Percentiles rank a stretch among this genome's conserved stretches.
phyloP scores from a whole-genome alignment of 768 basidiomycete genomes.

The Fistulinella prunicolor region DNA sequence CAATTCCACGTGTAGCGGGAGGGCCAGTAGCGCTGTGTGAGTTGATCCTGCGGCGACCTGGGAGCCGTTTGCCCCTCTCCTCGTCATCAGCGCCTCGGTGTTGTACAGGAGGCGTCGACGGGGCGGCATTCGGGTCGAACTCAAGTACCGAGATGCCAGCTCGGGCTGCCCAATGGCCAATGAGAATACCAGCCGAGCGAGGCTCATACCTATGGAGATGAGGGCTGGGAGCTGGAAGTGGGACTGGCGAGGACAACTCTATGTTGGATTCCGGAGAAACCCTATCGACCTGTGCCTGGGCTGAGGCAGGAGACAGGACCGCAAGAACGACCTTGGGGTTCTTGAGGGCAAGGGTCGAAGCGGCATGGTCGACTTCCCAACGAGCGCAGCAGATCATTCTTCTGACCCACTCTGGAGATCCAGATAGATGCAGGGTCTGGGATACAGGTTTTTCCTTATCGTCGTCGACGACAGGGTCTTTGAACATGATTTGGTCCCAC shows the following conservation, averaged over 20 bases:
- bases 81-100: constrained; percentile 30
- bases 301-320: constrained; percentile 38
- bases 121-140: constrained; percentile 37
- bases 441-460: constrained; percentile 25
- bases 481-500: constrained; percentile 71
- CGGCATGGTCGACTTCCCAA: constrained; percentile 66
- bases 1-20: constrained; percentile 26
- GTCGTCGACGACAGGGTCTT: constrained; percentile 29
- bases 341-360: constrained; percentile 24
- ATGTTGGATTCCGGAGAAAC: constrained; percentile 12
- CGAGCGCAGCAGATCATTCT: constrained; percentile 79
- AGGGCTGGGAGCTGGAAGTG: constrained; percentile 58
- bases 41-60: constrained; percentile 29
- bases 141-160: constrained; percentile 58
- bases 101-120: constrained; percentile 16
- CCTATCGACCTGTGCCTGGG: constrained; percentile 27
- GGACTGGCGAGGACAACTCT: constrained; percentile 50
- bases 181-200: constrained; percentile 60
- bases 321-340: constrained; percentile 61
- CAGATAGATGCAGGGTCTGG: constrained; percentile 25
- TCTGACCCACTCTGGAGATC: constrained; percentile 81
- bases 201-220: constrained; percentile 60
- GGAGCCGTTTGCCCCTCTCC: constrained; percentile 30
- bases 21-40: constrained; percentile 20
- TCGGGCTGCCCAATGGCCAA: constrained; percentile 64